phyloP scores from a whole-genome alignment of 805 yeast species.

The Candida sakaeoensis region DNA sequence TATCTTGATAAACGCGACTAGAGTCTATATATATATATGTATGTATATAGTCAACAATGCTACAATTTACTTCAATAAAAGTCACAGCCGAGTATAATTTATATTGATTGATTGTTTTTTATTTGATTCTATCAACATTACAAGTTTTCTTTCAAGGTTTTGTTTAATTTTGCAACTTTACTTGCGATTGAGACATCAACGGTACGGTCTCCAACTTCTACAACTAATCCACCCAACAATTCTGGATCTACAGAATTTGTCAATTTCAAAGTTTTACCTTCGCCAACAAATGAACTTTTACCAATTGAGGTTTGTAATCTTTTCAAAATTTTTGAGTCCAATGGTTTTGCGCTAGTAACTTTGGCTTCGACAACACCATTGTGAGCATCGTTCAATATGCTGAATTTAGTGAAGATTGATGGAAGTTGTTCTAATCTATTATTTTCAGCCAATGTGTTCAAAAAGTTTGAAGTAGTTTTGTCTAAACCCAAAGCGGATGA shows the following conservation, averaged over 20 bases:
- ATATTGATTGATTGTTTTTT: neutral
- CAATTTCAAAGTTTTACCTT: conserved; percentile 80
- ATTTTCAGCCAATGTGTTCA: conserved; percentile 86
- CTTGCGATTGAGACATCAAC: conserved; percentile 87
- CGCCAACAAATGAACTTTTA: conserved; percentile 77
- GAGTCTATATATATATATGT: no score
- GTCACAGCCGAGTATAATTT: neutral
- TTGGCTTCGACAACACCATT: conserved; percentile 91
- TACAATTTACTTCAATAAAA: neutral
- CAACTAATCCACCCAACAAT: conserved; percentile 91
- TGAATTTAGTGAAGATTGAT: conserved; percentile 66
- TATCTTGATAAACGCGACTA: no score
- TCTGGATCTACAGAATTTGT: conserved; percentile 82
- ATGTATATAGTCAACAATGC: neutral
- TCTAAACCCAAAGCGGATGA: conserved; percentile 50
- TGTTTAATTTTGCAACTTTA: conserved; percentile 85
- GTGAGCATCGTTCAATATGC: conserved; percentile 79
- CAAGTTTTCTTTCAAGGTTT: conserved; percentile 80
- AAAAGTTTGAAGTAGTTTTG: conserved; percentile 71
- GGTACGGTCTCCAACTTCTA: conserved; percentile 95
- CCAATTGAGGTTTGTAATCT: conserved; percentile 77
- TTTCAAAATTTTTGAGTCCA: conserved; percentile 75
- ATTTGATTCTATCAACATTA: conserved; percentile 31
- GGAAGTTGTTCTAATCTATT: conserved; percentile 78
- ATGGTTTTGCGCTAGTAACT: conserved; percentile 80